phyloP scores from a whole-genome alignment of 768 basidiomycete species.

The Auriscalpium orientale region DNA sequence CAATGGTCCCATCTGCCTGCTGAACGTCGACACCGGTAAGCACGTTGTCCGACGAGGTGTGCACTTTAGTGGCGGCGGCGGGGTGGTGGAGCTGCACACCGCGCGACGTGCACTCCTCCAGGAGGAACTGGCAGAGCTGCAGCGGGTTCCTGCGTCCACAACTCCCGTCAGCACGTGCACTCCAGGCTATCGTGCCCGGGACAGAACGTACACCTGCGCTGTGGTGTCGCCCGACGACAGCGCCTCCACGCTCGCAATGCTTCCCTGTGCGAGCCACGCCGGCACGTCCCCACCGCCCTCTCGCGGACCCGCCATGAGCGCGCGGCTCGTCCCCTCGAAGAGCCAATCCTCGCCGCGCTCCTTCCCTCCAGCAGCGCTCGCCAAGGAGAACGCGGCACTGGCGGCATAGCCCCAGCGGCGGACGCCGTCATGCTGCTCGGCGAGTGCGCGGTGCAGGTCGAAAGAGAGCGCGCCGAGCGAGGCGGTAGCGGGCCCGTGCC shows the following conservation, averaged over 20 bases:
- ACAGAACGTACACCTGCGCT: constrained; percentile 23
- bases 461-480: constrained; percentile 11
- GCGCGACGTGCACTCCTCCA: constrained; percentile 20
- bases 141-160: constrained; percentile 18
- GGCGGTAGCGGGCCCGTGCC: constrained; percentile 8
- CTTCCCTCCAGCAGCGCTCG: neutral
- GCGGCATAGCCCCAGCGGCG: constrained; percentile 33
- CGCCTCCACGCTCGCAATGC: neutral
- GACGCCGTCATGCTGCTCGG: constrained; percentile 28
- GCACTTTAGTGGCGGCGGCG: constrained; percentile 7
- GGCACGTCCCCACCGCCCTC: neutral
- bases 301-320: constrained; percentile 8
- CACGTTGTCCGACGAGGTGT: constrained; percentile 15
- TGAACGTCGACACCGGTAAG: constrained; percentile 2
- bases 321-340: constrained; percentile 18
- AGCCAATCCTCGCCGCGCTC: constrained; percentile 23
- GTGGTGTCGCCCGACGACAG: constrained; percentile 22
- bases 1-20: neutral
- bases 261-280: constrained; percentile 2
- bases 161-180: neutral
- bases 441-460: constrained; percentile 30
- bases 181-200: neutral
- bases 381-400: constrained; percentile 23
- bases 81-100: constrained; percentile 23
- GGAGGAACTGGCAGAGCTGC: constrained; percentile 25